phyloP scores from a whole-genome alignment of 192 early-diverging fungal genomes.

The Dissophora globulifera region DNA sequence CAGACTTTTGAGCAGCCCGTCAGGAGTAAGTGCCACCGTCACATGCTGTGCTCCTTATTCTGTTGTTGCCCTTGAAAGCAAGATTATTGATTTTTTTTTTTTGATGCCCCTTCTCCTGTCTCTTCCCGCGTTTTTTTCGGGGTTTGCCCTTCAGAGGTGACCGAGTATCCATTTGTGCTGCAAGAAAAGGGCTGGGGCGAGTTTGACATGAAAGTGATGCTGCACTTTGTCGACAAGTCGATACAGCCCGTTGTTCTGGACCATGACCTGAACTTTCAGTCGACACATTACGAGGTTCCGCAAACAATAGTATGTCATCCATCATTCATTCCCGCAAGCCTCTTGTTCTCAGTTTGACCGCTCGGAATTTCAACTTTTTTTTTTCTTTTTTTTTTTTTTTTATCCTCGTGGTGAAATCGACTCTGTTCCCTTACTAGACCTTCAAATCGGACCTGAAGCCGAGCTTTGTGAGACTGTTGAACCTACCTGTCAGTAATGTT shows the following conservation, averaged over 20 bases:
- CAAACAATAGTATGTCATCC: conserved; percentile 53
- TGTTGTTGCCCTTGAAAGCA: too few relatives aligned
- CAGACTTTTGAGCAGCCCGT: conserved; percentile 57
- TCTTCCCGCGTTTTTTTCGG: too few relatives aligned
- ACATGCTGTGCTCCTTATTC: not conserved
- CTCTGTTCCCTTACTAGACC: conserved; percentile 2
- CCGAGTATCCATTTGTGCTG: conserved; percentile 60
- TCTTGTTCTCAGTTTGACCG: too few relatives aligned
- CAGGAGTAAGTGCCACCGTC: conserved; percentile 42
- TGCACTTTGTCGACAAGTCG: conserved; percentile 60
- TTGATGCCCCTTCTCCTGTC: too few relatives aligned
- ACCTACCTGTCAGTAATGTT: not conserved
- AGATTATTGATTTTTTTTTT: too few relatives aligned
- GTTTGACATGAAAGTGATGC: conserved; percentile 67
- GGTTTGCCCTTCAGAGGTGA: conserved; percentile 57
- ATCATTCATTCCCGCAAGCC: not conserved
- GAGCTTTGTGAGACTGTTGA: conserved; percentile 40
- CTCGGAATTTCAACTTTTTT: too few relatives aligned
- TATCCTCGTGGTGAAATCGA: not conserved
- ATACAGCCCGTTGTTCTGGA: conserved; percentile 53
- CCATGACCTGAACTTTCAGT: conserved; percentile 67
- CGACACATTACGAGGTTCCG: conserved; percentile 55
- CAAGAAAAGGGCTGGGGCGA: conserved; percentile 73
- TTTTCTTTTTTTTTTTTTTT: too few relatives aligned
- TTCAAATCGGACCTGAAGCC: conserved; percentile 40